Base-by-base conservation (phyloP, 768 basidiomycete genomes). In the Nidularia pulvinata region DNA sequence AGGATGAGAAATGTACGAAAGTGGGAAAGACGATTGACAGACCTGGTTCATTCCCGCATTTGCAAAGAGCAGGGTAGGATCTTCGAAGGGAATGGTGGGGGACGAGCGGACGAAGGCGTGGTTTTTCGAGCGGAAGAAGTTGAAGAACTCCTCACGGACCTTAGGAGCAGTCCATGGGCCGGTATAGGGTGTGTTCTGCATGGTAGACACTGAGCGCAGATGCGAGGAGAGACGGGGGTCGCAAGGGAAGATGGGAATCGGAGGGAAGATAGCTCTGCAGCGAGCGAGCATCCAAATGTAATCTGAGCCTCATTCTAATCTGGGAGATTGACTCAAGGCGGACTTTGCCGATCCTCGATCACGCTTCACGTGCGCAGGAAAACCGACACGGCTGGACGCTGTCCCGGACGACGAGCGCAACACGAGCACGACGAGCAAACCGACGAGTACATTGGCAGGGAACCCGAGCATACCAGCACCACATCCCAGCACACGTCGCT, bases 11-110 rank as follows among this genome's bases (percentile, higher is more conserved):
- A 42, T 49, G 10, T 30, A 9, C 13, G 14, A 53, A 33, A 6
- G 32, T 36, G 48, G 4, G 25, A 46, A 45, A 19, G 47, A 37
- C 30, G 49, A 42, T 49, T 30, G 14, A 58, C 74, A 35, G 60
- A 84, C 91, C 81, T 94, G 93, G 66, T 95, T 95, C 93, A 95
- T 96, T 55, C 97, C 97, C 58, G 96, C 96, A 78, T 99, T 99
- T 54, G 95, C 94, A 63, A 99, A 99, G 52, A 98, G 85, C 36
- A 99, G 80, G 13, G 97, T 98, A 2, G 96, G 96, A 73, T 98
- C 97, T 55, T 98, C 97, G 68, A 92, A 98, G 1, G 97, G 97
- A 58, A 99, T 90, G 37, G 95, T 96, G 1, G 91, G 81, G 2
- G 93, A 95, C 33, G 92, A 95, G 6, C 89, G 89, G 50, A 95